Evolutionary conservation across 352 stramenopile genomes (phyloP).

Genomic region (Thraustotheca clavata): DNA sequence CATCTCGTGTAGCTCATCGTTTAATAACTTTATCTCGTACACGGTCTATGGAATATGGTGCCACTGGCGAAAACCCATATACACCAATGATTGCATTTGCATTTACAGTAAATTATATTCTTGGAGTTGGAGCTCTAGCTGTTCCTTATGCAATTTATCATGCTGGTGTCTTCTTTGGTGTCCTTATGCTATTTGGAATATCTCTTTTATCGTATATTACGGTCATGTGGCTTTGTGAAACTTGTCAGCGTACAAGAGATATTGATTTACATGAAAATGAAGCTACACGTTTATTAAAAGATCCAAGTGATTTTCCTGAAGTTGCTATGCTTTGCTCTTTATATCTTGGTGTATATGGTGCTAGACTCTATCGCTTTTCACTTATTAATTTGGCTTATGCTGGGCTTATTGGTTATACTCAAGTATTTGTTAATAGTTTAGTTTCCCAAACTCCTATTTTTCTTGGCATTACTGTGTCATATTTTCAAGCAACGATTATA

Average conservation of each 20-base stretch:
- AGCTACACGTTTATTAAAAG: conserved; percentile 8
- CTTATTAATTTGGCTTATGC: conserved; percentile 85
- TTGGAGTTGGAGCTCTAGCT: conserved; percentile 84
- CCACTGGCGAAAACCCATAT: conserved; percentile 31
- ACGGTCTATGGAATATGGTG: neutral
- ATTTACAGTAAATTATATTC: conserved; percentile 91
- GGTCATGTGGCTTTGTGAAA: conserved; percentile 86
- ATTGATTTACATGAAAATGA: conserved; percentile 23
- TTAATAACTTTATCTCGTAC: too few species aligned
- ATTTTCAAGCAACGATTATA: conserved; percentile 46
- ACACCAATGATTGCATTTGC: conserved; percentile 71
- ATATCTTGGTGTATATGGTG: conserved; percentile 53
- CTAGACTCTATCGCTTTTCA: conserved; percentile 72
- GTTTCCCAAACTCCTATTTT: conserved; percentile 51
- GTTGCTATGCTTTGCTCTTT: conserved; percentile 69
- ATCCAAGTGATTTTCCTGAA: conserved; percentile 45
- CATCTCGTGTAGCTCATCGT: too few species aligned
- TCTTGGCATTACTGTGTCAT: conserved; percentile 45
- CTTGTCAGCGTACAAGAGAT: conserved; percentile 43
- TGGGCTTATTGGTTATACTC: conserved; percentile 80
- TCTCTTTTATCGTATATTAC: conserved; percentile 79
- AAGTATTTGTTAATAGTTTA: conserved; percentile 87
- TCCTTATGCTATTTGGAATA: conserved; percentile 64
- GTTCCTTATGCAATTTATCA: conserved; percentile 84
- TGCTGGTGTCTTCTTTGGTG: conserved; percentile 64